Evolutionary conservation across 2,329 filamentous ascomycete genomes (phyloP).

Genomic region (Fusarium gaditjirri): DNA sequence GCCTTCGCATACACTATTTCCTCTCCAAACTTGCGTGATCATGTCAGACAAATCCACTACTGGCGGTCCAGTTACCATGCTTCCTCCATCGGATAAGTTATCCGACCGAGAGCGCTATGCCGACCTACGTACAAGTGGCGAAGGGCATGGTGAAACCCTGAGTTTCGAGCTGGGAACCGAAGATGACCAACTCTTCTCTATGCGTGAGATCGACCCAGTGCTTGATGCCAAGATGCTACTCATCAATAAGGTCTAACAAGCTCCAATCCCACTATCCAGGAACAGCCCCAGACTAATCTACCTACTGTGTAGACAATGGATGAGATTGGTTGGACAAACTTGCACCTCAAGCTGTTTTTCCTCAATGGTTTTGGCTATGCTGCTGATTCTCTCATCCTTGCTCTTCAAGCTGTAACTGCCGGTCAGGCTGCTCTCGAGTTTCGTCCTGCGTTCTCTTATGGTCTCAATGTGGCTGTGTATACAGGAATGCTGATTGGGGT

Average conservation of each 20-base stretch:
- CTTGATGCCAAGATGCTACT: neutral
- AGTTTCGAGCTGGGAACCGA: neutral
- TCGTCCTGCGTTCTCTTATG: neutral
- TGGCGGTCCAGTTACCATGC: neutral
- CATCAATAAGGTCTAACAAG: neutral
- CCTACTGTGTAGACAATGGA: neutral
- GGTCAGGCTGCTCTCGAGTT: neutral
- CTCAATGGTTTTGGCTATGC: neutral
- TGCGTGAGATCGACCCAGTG: neutral
- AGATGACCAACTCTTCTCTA: neutral
- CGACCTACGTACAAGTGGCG: neutral
- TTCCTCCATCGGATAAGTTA: neutral
- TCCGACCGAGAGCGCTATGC: neutral
- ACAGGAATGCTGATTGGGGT: neutral
- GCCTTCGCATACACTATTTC: neutral
- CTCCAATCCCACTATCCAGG: accelerated
- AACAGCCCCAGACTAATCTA: neutral
- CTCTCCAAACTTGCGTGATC: neutral
- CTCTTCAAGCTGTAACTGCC: neutral
- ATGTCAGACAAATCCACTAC: neutral
- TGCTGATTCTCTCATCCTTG: neutral
- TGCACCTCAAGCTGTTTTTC: neutral
- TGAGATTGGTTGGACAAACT: neutral
- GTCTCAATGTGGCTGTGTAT: neutral
- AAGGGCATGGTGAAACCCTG: neutral